Evolutionary conservation across 257 asterid species (phyloP).

Genomic region (Linderniella brevidens): DNA sequence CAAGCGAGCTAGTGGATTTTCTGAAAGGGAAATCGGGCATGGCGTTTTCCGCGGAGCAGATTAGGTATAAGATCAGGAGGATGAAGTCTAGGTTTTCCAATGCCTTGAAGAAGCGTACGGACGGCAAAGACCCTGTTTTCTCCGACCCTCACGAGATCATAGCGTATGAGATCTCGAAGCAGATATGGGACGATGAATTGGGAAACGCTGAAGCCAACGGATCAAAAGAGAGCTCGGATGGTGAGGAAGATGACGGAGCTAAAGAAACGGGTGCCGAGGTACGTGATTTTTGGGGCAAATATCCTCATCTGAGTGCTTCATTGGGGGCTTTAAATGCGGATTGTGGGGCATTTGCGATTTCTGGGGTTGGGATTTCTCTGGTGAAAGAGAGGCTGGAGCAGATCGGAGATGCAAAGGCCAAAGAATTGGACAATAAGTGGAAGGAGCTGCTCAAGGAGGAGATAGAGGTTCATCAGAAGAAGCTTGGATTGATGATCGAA

Average conservation of each 20-base stretch:
- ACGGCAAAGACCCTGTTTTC: slow-evolving; percentile 23
- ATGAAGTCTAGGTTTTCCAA: slow-evolving; percentile 25
- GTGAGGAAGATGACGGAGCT: slow-evolving; percentile 2
- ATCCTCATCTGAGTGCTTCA: slow-evolving; percentile 22
- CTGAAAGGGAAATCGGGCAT: slow-evolving; percentile 22
- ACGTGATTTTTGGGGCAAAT: slow-evolving; percentile 18
- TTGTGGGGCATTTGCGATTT: too few relatives aligned
- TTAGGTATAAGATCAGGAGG: slow-evolving; percentile 31
- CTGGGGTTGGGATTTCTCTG: slow-evolving; percentile 2
- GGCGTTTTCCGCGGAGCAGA: slow-evolving; percentile 21
- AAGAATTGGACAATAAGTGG: slow-evolving; percentile 48
- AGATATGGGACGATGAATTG: slow-evolving; percentile 30
- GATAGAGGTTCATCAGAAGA: slow-evolving; percentile 20
- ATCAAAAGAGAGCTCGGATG: slow-evolving; percentile 8
- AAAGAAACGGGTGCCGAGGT: slow-evolving; percentile 14
- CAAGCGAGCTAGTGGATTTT: slow-evolving; percentile 22
- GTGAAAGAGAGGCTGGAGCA: slow-evolving; percentile 20
- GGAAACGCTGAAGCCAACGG: slow-evolving; percentile 1
- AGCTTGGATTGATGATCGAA: slow-evolving; percentile 19
- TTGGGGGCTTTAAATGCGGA: slow-evolving; percentile 10
- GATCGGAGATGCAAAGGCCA: slow-evolving; percentile 28
- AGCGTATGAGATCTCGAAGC: slow-evolving; percentile 25
- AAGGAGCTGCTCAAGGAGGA: slow-evolving; percentile 27
- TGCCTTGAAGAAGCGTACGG: slow-evolving; percentile 16
- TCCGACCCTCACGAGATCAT: slow-evolving; percentile 26